Evolutionary conservation across 179 eudicot genomes (phyloP).

Genomic region (Beta corolliflora): DNA sequence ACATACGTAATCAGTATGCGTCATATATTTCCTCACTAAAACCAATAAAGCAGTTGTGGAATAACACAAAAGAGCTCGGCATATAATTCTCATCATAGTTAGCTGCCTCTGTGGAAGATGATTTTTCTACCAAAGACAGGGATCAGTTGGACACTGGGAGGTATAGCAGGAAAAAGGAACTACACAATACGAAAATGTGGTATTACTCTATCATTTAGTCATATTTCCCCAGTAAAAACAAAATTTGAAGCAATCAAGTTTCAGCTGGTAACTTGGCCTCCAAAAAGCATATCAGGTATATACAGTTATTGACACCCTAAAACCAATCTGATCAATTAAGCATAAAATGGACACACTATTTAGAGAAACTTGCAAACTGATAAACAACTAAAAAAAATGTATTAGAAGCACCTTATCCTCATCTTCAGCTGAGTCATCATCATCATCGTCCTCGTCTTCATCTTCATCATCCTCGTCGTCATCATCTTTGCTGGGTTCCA

Average conservation of each 20-base stretch:
- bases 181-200: background rate
- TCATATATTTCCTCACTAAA: background rate
- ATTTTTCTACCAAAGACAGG: background rate
- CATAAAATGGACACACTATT: background rate
- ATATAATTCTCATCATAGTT: background rate
- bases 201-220: background rate
- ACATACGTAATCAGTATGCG: background rate
- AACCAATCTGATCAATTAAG: background rate
- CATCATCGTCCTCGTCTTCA: conserved; percentile 20
- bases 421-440: conserved; percentile 35
- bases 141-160: background rate
- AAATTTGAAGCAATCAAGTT: too few relatives aligned
- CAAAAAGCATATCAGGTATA: background rate
- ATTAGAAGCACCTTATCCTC: conserved; percentile 33
- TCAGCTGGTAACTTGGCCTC: background rate
- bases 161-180: background rate
- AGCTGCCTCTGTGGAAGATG: background rate
- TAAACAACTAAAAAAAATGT: background rate
- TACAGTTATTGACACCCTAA: background rate
- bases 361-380: background rate
- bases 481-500: conserved; percentile 51
- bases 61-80: background rate
- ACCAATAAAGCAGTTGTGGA: background rate
- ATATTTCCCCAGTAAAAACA: background rate
- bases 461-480: conserved; percentile 41